Conservation (phyloP, 2,329 filamentous ascomycete genomes). For the Fonsecaea erecta region DNA sequence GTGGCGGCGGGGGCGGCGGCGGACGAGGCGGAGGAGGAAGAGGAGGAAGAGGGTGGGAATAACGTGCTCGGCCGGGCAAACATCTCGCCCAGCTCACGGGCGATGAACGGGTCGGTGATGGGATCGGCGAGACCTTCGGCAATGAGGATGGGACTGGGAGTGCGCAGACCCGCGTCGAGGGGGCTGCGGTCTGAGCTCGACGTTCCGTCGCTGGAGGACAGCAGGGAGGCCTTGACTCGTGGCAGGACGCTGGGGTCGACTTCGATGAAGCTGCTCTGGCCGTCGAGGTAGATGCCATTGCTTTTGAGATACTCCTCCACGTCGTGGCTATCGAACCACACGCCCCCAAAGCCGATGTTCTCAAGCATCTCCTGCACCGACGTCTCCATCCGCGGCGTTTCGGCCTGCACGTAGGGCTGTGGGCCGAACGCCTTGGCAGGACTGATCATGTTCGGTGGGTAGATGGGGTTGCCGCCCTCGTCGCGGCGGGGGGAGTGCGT, state of each 20-base stretch:
- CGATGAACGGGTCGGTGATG: constrained; percentile 16
- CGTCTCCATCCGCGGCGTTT: constrained; percentile 38
- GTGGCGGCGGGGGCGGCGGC: neutral
- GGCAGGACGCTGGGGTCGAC: constrained; percentile 26
- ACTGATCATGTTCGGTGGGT: constrained; percentile 40
- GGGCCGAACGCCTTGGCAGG: constrained; percentile 33
- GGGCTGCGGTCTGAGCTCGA: constrained; percentile 20
- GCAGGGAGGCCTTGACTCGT: constrained; percentile 8
- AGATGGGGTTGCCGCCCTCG: constrained; percentile 44
- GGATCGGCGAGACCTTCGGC: neutral
- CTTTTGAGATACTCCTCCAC: constrained; percentile 72
- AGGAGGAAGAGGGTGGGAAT: neutral
- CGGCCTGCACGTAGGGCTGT: constrained; percentile 29
- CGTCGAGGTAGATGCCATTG: constrained; percentile 42
- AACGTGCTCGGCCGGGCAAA: constrained; percentile 8
- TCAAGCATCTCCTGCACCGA: constrained; percentile 41
- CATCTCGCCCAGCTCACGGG: constrained; percentile 19
- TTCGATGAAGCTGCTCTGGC: constrained; percentile 40
- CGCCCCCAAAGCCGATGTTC: constrained; percentile 68
- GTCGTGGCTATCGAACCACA: constrained; percentile 78
- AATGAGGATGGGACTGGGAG: constrained; percentile 21
- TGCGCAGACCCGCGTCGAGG: constrained; percentile 19
- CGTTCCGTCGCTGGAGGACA: constrained; percentile 8
- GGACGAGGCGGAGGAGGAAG: neutral
- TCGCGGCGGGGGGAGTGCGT: constrained; percentile 62